Percentiles rank a stretch among this genome's conserved stretches.
Evolutionary conservation across 176 grass and related monocot genomes (phyloP).

Genomic region (Avena atlantica): DNA sequence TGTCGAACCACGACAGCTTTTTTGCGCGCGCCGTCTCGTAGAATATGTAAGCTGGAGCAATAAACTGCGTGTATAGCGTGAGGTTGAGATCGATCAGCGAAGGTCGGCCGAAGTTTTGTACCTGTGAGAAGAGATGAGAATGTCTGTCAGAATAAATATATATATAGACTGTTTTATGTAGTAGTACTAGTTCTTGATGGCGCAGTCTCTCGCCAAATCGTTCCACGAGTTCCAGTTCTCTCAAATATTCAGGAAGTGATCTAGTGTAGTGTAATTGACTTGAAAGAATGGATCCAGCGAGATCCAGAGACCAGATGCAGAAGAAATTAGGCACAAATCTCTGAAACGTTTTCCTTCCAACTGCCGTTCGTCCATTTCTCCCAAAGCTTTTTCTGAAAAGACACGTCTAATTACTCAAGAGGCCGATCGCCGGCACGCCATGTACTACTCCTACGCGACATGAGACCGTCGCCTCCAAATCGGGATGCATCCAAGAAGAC

Average conservation of each 20-base stretch:
- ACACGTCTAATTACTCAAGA: no score
- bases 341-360: background rate
- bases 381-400: no score
- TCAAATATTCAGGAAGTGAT: background rate
- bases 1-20: background rate
- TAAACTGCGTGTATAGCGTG: background rate
- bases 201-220: background rate
- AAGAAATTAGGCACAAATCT: background rate
- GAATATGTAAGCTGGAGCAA: conserved; percentile 17
- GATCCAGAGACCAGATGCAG: background rate
- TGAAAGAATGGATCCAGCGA: background rate
- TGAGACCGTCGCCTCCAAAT: conserved; percentile 6
- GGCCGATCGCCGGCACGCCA: background rate
- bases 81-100: background rate
- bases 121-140: background rate
- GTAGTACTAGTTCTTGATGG: no score
- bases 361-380: no score
- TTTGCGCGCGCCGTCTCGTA: background rate
- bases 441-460: no score
- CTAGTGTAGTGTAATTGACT: background rate
- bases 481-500: background rate
- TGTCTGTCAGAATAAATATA: background rate
- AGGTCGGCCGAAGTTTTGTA: background rate
- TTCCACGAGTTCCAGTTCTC: background rate
- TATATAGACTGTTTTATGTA: background rate